Evolutionary conservation across 345 rosid species (phyloP).

Genomic region (Brassica nigra): DNA sequence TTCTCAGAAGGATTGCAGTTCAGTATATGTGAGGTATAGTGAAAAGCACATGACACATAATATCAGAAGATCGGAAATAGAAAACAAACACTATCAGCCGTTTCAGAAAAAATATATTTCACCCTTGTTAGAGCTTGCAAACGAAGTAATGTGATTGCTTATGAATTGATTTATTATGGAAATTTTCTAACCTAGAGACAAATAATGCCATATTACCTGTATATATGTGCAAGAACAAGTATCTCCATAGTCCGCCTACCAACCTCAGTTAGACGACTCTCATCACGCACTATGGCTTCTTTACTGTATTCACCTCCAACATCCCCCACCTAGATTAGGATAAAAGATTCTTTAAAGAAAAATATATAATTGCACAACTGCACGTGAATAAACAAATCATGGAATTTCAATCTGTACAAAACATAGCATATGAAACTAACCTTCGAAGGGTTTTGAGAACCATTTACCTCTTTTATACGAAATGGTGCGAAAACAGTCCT

Average conservation of each 20-base stretch:
- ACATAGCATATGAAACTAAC: conserved; percentile 43
- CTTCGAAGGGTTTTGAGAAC: conserved; percentile 82
- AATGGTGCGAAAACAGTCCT: conserved; percentile 85
- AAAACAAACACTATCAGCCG: conserved; percentile 18
- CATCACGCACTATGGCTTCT: conserved; percentile 81
- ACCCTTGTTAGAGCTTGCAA: conserved; percentile 3
- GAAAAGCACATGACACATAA: conserved; percentile 15
- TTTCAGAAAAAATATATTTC: conserved; percentile 18
- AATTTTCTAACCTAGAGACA: background rate
- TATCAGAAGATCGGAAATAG: conserved; percentile 24
- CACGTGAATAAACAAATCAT: conserved; percentile 1
- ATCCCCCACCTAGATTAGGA: conserved; percentile 64
- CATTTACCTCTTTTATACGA: conserved; percentile 85
- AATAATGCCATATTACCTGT: conserved; percentile 54
- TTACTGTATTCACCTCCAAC: conserved; percentile 77
- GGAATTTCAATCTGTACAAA: background rate
- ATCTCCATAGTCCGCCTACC: conserved; percentile 91
- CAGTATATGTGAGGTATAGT: conserved; percentile 28
- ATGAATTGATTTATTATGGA: conserved; percentile 5
- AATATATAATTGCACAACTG: background rate
- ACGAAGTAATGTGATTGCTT: conserved; percentile 9
- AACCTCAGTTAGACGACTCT: conserved; percentile 85
- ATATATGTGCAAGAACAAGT: conserved; percentile 87
- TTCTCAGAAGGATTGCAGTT: conserved; percentile 35
- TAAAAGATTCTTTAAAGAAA: conserved; percentile 5